These are phyloP conservation scores for Ajuga reptans DNA, from an alignment of 305 asterid genomes.

Conservation along the genomic window DNA sequence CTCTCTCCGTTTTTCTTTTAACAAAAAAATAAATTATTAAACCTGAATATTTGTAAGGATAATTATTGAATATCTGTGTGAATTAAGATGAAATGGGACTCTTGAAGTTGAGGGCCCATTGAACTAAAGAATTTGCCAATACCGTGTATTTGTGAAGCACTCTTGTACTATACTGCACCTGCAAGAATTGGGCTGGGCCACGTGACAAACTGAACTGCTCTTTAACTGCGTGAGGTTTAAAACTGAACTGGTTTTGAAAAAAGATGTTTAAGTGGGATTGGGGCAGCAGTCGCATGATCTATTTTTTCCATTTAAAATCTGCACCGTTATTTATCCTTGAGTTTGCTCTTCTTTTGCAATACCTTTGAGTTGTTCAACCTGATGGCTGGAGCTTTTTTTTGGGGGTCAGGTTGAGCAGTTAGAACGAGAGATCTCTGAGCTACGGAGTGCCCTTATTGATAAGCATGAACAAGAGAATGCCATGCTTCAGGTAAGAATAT, in stretches of 20 bases:
- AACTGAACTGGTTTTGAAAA: background rate
- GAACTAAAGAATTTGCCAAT: background rate
- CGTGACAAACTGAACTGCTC: background rate
- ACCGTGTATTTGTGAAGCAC: background rate
- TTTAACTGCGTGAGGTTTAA: background rate
- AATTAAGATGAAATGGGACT: too few species aligned
- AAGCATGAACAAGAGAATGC: constrained; percentile 97
- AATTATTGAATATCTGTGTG: background rate
- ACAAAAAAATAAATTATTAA: too few species aligned
- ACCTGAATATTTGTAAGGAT: background rate
- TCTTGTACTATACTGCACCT: background rate
- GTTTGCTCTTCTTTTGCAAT: background rate
- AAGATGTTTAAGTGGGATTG: background rate
- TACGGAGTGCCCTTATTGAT: constrained; percentile 60
- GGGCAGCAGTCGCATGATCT: background rate
- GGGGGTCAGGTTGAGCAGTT: constrained; percentile 74
- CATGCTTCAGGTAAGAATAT: constrained; percentile 74
- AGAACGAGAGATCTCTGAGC: constrained; percentile 61
- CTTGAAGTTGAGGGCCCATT: too few species aligned
- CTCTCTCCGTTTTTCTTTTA: background rate
- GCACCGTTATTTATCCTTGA: background rate
- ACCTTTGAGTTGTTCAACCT: background rate
- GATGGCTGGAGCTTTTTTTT: constrained; percentile 14
- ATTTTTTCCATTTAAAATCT: background rate
- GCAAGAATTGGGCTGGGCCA: background rate